Evolutionary conservation across 306 rosid species (phyloP), one percentile per base, ranked within the genome.

Genomic region (Ormosia emarginata): DNA sequence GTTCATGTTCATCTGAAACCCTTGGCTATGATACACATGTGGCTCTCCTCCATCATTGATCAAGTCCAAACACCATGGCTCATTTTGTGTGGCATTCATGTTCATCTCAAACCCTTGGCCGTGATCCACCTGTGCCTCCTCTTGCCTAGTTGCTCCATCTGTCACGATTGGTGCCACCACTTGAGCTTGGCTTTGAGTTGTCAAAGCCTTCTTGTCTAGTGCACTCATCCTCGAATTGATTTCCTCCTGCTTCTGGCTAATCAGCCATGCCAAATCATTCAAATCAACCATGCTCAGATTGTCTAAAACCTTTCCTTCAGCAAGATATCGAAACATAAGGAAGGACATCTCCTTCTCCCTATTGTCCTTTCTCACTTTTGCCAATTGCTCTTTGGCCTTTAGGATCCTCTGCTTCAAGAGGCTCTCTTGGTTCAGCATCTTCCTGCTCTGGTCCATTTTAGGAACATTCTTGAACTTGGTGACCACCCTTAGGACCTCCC

Each of bases 351-450:
- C 57, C 64, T 57, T 61, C 63, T 69, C 53, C 14, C 36, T 69
- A 3, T 68, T 77, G 4, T 53, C 36, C 73, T 77, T 64, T 37
- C 24, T 77, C 8, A 34, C 8, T 15, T 65, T 66, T n/a, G 37
- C 40, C 49, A 79, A 3, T 7, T 63, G 61, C 57, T 64, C 73
- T 8, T 62, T 10, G 5, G 55, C 50, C 32, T 72, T 80, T 3
- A n/a, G 4, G 8, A 72, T 29, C 15, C 57, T 50, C 5, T 72
- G 52, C 12, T 13, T 64, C 15, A 80, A 33, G 30, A 49, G 71
- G 14, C 46, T 36, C 49, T 80, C 71, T 12, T 80, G 66, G 12
- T 80, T 41, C 46, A 80, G n/a, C 84, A 37, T 71, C 50, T 47
- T 71, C 43, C 62, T 80, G 53, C 73, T 32, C 52, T 62, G 66